A percentile compares a stretch with the other conserved stretches of the same genome.
Conservation (phyloP, 106 monocot species). For the Hemerocallis citrina region DNA sequence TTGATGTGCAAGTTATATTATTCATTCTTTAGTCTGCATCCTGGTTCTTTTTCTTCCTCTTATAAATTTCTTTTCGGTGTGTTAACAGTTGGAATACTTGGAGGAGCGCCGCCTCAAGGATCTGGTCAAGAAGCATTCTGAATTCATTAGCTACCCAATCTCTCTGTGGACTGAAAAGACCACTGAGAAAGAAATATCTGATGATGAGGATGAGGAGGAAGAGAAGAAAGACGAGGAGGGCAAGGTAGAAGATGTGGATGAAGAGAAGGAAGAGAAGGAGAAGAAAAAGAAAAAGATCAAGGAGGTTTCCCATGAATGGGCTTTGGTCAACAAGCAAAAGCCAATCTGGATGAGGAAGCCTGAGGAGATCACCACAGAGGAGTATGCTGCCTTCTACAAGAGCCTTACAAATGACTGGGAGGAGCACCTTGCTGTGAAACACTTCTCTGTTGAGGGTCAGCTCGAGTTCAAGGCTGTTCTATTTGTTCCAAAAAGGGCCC, state of each 20-base stretch:
- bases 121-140: too few species aligned
- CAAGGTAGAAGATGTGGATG: slow-evolving; percentile 24
- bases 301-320: slow-evolving; percentile 21
- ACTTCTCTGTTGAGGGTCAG: slow-evolving; percentile 70
- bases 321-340: slow-evolving; percentile 19
- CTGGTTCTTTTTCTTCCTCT: background rate
- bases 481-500: slow-evolving; percentile 57
- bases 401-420: slow-evolving; percentile 70
- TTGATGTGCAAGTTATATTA: background rate
- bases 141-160: slow-evolving; percentile 28
- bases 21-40: background rate
- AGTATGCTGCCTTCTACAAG: slow-evolving; percentile 59
- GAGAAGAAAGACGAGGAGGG: slow-evolving; percentile 21
- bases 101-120: slow-evolving; percentile 26
- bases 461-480: slow-evolving; percentile 65
- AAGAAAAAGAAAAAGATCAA: slow-evolving; percentile 28
- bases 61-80: background rate
- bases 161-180: slow-evolving; percentile 29
- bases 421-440: slow-evolving; percentile 64
- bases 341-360: slow-evolving; percentile 22
- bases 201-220: slow-evolving; percentile 24
- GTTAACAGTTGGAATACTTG: slow-evolving; percentile 19
- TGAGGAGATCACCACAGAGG: slow-evolving; percentile 19
- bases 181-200: slow-evolving; percentile 25
- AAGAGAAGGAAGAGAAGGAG: slow-evolving; percentile 20